Evolutionary conservation across 257 asterid species (phyloP).

Genomic region (Plantago elongata): DNA sequence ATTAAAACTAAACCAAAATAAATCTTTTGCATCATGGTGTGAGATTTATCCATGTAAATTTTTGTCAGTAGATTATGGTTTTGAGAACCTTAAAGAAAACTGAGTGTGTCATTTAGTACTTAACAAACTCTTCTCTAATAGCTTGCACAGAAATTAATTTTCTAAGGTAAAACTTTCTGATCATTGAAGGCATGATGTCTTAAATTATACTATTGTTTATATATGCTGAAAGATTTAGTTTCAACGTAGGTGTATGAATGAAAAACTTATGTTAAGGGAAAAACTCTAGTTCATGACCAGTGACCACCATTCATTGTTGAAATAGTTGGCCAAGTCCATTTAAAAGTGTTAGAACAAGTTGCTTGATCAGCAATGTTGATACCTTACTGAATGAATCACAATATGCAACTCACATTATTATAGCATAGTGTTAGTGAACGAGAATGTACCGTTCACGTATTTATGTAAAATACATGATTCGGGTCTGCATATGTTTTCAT

Average conservation of each 20-base stretch:
- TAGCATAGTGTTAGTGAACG: too few relatives aligned
- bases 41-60: slow-evolving; percentile 9
- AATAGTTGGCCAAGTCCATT: too few relatives aligned
- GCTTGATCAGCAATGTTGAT: too few relatives aligned
- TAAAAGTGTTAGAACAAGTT: too few relatives aligned
- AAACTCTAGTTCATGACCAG: too few relatives aligned
- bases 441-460: too few relatives aligned
- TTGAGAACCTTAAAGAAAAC: neutral
- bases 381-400: too few relatives aligned
- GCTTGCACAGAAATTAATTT: neutral
- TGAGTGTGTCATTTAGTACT: neutral
- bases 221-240: slow-evolving; percentile 7
- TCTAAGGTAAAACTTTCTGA: neutral
- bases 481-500: too few relatives aligned
- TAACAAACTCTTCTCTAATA: slow-evolving; percentile 16
- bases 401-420: too few relatives aligned
- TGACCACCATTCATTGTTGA: too few relatives aligned
- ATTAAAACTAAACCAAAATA: neutral
- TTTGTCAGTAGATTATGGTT: neutral
- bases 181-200: neutral
- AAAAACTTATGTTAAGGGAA: neutral
- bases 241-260: slow-evolving; percentile 16
- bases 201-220: slow-evolving; percentile 1
- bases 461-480: too few relatives aligned
- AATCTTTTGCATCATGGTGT: neutral